Evolutionary conservation across 1,139 yeast genomes (phyloP), one percentile per base, ranked within the genome.

Genomic region (Saccharomycopsis crataegensis): DNA sequence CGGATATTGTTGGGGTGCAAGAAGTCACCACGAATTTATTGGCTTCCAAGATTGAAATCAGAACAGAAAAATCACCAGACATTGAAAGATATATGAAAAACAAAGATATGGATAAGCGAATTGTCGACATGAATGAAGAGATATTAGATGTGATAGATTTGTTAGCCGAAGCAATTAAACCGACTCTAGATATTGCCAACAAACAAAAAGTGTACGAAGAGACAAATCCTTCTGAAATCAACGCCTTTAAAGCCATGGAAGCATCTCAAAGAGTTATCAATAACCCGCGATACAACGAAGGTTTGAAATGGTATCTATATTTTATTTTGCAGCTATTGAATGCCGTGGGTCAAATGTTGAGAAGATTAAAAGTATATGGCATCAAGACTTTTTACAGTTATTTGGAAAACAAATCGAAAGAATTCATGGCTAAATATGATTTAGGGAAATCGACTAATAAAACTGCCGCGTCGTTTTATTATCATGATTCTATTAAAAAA

Each of bases 1-100:
- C 95, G 0, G 85, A 86, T 55, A 78, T 89, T 1, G 96, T 87
- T 57, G 90, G 94, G 0, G 95, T 94, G 0, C 98, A 94, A 65
- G 85, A 81, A 52, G 83, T 93, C 40, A 82, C 93, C 1, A 77
- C 80, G 54, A 88, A 88, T 62, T 69, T 94, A 57, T 70, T 70
- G 49, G 86, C 94, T 1, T 83, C 96, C 0, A 77, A 77, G 54
- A 82, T 91, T 43, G 98, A 91, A 65, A 81, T 91, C 22, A 72
- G 98, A 58, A 87, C 96, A 0, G 99, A 94, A 63, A 79, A 79
- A 48, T 85, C 94, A 61, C 74, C 81, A 33, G 98, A 94, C 65
- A 86, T 90, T n/a, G 72, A 74, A 14, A 81, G 77, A 62, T 89
- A 91, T 64, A 82, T 91, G 74, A 90, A 88, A 63, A 69, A 72